Conservation (phyloP, 257 asterid genomes). For the Paulownia fortunei region DNA sequence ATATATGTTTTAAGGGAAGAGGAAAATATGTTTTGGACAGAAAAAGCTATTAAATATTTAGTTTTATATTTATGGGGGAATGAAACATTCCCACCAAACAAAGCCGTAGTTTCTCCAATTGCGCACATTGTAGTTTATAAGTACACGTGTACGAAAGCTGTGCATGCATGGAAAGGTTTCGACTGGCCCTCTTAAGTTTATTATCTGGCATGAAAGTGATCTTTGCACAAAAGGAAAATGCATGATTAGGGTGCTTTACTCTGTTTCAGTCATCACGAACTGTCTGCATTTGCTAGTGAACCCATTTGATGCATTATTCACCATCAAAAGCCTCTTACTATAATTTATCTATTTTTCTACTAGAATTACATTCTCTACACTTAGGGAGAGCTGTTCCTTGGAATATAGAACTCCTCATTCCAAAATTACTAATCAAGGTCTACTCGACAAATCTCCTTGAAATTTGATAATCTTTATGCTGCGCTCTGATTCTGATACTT, state of each 20-base stretch:
- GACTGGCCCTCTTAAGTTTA: neutral
- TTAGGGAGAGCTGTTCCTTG: neutral
- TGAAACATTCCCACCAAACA: no score
- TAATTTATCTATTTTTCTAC: neutral
- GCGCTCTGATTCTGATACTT: neutral
- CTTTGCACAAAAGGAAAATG: neutral
- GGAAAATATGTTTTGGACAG: no score
- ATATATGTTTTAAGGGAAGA: no score
- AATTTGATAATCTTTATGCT: neutral
- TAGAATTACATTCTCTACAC: neutral
- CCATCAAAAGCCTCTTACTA: neutral
- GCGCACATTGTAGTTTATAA: neutral
- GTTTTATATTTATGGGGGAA: no score
- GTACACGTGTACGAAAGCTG: neutral
- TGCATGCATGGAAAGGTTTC: neutral
- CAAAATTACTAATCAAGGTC: neutral
- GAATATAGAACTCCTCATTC: neutral
- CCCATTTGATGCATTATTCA: neutral
- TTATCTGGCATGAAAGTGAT: neutral
- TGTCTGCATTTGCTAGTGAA: neutral
- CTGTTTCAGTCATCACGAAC: neutral
- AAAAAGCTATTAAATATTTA: no score
- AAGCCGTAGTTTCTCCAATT: neutral
- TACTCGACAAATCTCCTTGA: neutral
- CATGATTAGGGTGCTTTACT: neutral